Evolutionary conservation across 1,284 basidiomycete genomes (phyloP).

Genomic region (Irpex rosettiformis): DNA sequence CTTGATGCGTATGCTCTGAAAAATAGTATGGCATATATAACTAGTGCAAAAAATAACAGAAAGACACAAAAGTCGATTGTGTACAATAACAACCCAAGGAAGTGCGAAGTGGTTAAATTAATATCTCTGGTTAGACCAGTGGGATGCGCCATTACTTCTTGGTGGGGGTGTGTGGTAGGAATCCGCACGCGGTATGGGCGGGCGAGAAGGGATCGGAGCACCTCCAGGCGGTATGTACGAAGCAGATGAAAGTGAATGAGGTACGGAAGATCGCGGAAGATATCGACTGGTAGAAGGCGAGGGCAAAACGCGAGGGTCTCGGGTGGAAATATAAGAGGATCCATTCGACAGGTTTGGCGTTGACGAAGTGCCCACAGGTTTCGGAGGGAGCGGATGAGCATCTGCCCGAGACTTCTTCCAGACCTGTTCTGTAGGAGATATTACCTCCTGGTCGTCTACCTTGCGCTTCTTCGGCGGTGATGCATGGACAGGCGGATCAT

Average conservation of each 20-base stretch:
- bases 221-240: slow-evolving; percentile 14
- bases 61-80: background rate
- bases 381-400: slow-evolving; percentile 3
- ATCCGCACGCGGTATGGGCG: background rate
- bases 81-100: background rate
- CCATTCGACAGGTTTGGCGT: slow-evolving; percentile 12
- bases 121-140: background rate
- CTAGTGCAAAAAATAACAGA: background rate
- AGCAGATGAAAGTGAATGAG: background rate
- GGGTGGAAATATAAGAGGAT: slow-evolving; percentile 15
- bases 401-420: slow-evolving; percentile 72
- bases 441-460: slow-evolving; percentile 51
- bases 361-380: background rate
- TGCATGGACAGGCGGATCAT: slow-evolving; percentile 31
- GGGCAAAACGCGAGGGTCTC: slow-evolving; percentile 6
- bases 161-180: background rate
- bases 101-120: background rate
- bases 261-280: background rate
- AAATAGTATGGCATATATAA: background rate
- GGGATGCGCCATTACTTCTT: background rate
- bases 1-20: too few relatives aligned
- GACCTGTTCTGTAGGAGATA: slow-evolving; percentile 56
- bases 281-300: slow-evolving; percentile 4
- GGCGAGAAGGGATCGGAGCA: slow-evolving; percentile 10
- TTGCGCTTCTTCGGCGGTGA: slow-evolving; percentile 36